Evolutionary conservation across 2,329 filamentous ascomycete genomes (phyloP), one percentile per base, ranked within the genome.

Genomic region (Aspergillus thermomutatus): DNA sequence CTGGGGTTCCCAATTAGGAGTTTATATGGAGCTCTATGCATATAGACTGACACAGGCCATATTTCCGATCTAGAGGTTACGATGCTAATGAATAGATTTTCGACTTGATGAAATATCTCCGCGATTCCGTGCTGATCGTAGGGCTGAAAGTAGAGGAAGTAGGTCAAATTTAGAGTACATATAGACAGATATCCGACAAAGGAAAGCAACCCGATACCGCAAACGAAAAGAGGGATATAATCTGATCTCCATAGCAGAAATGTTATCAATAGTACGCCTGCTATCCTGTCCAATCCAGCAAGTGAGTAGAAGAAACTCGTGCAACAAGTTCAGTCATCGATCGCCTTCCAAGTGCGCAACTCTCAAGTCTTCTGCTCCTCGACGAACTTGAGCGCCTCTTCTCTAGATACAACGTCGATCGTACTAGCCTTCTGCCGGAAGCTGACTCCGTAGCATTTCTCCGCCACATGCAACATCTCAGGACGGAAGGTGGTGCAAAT

Each of bases 401-500:
- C 91, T 54, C 87, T 86, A 60, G 85, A 87, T 50, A 97, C 92
- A 52, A 93, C 93, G 76, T 94, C 91, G 68, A 99, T 96, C 41
- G 87, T 90, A 78, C 91, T 96, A 63, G 92, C 95, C 83, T 97
- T 97, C 75, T 92, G 93, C 63, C 86, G 85, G 69, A 82, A 97
- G 52, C 90, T 91, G 52, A 99, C 94, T 59, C 94, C 94, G 74
- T 99, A 99, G 77, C 93, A 97, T 79, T 96, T 96, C 79, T 97
- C 92, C 3, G 94, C 94, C 21, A 97, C 91, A 59, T 89, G 85
- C 61, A 99, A 84, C 82, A 99, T 97, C 77, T 99, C 94, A 1
- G 94, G 94, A 56, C 94, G 83, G 85, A 99, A 99, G 2, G 94
- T 99, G 3, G 94, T 99, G 82, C 94, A 97, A 75, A 99, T 99